Evolutionary conservation across 2,329 filamentous ascomycete species (phyloP), one percentile per base, ranked within the genome.

Genomic region (Aspergillus pseudoterreus): DNA sequence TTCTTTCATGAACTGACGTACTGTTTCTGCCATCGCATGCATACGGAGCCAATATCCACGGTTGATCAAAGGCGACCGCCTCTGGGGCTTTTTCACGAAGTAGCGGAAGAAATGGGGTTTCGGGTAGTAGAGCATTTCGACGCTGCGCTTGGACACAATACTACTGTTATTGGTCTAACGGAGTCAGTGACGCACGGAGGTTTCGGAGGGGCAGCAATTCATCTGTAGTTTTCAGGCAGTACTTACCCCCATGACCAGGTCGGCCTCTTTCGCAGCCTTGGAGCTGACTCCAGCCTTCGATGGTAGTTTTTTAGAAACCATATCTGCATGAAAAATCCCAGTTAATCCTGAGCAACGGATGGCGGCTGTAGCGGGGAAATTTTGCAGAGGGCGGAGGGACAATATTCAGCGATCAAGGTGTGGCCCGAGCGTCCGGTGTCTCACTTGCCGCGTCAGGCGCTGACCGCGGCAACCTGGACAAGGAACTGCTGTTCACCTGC

Each of bases 71-170:
- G 92, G 91, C n/a, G 90, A 85, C 44, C 92, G 80, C 54, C 90
- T 80, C 69, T 90, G 85, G 59, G 88, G 87, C 68, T 92, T 95
- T 59, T 82, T 85, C 32, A 95, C 90, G 70, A 96, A 96, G 65
- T 90, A 86, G 43, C 88, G 86, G 61, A 94, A 92, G 75, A 89
- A 95, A 67, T 95, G 88, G 24, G 87, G 82, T 63, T 95, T 84
- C 33, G 86, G 79, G 65, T 88, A 86, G 70, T 96, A 96, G 12
- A 95, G 76, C 60, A 86, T 86, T 66, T 96, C 91, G n/a, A 96
- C 92, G 62, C 90, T 94, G 59, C 91, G 79, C 69, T 96, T 96
- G 12, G 91, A 96, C 14, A 92, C 86, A 60, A 96, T 96, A 64
- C 89, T 95, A 71, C 88, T 92, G 67, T 85, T 92, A 68, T 96